Base-by-base conservation (phyloP, 495 filamentous ascomycete genomes). In the Pyrenula massariospora region DNA sequence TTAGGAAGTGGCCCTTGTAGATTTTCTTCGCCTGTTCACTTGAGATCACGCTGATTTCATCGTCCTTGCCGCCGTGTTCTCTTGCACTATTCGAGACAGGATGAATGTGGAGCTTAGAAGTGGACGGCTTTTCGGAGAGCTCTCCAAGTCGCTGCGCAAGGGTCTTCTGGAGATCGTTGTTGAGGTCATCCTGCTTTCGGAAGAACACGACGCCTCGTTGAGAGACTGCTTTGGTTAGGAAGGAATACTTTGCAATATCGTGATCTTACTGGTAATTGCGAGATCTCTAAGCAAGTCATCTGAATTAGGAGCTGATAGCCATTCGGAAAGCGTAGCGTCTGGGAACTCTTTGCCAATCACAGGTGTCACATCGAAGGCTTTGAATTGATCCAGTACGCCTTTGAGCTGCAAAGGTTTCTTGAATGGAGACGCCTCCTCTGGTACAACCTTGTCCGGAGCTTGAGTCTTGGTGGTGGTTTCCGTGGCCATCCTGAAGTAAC, bases 181-280 rank as follows among this genome's bases (percentile, higher is more conserved):
- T 76, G 8, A 88, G 66, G 54, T 71, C 76, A 65, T 89, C 79
- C 60, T 91, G 88, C 36, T 80, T 77, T 24, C 87, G 84, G 72
- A 93, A 89, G 73, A 89, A 90, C 48, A 91, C 88, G 0, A 93
- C 88, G 2, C 87, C 86, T 0, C 87, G 81, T 60, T 85, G 82
- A 15, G 87, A 91, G 61, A 93, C 87, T 91, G 22, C 19, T 52
- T 52, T 5, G 50, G 10, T 8, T 52, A 24, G 50, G 8, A 10
- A 52, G 15, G 8, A 15, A 42, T 15, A 8, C 15, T 15, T 15
- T 42, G 31, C 31, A 8, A 8, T 42, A 15, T 5, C 8, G 22
- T 8, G 15, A 8, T 8, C 69, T 56, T 56, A 87, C 84, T 73
- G 10, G 82, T 84, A 24, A 86, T 77, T 20, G 85, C 83, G 2